Evolutionary conservation across 1,284 basidiomycete species (phyloP).

Genomic region (Rhodofomes roseus): DNA sequence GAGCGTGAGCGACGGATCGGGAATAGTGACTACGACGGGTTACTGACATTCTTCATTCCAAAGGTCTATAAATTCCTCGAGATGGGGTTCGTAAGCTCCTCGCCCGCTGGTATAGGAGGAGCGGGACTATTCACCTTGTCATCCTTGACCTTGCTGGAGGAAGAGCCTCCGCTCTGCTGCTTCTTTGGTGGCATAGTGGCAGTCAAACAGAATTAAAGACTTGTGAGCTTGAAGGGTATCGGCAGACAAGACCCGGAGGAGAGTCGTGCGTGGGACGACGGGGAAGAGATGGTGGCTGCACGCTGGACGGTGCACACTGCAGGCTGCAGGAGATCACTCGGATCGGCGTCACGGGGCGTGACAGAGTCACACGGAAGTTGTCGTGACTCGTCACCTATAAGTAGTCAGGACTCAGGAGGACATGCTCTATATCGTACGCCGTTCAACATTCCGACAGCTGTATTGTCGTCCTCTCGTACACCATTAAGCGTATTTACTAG

Average conservation of each 20-base stretch:
- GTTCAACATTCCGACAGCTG: too few species aligned
- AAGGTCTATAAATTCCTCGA: slow-evolving; percentile 63
- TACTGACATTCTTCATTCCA: slow-evolving; percentile 86
- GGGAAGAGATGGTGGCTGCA: not conserved
- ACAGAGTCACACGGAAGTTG: not conserved
- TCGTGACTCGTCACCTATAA: too few species aligned
- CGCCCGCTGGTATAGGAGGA: slow-evolving; percentile 8
- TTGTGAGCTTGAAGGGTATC: not conserved
- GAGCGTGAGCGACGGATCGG: not conserved
- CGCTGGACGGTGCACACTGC: not conserved
- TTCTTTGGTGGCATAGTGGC: slow-evolving; percentile 71
- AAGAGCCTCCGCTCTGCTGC: slow-evolving; percentile 45
- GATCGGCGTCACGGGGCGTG: not conserved
- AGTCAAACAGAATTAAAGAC: not conserved
- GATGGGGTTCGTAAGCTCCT: slow-evolving; percentile 25
- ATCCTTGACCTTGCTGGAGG: slow-evolving; percentile 62
- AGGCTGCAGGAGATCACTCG: not conserved
- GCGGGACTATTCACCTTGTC: slow-evolving; percentile 57
- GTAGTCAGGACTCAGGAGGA: too few species aligned
- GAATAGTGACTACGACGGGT: not conserved
- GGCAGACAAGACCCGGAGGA: not conserved
- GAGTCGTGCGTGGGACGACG: not conserved
- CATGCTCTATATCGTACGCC: too few species aligned
- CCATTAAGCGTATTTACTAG: too few species aligned
- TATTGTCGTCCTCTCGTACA: too few species aligned